Conservation (phyloP, 805 yeast genomes). For the Millerozyma acaciae region DNA sequence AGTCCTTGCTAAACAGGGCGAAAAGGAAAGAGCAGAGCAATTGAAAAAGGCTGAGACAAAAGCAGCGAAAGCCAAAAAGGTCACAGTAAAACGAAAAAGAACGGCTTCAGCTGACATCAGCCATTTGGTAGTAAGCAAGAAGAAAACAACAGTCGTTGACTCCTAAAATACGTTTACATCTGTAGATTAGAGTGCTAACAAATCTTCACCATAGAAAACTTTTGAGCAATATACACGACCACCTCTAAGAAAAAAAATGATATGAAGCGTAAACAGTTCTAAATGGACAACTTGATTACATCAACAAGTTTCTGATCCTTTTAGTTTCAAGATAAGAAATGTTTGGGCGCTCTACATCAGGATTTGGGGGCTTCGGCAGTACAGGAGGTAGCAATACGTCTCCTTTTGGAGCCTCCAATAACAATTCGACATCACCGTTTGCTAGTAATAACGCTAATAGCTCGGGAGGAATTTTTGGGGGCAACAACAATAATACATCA, state of each 20-base stretch:
- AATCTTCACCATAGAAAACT: too few species aligned
- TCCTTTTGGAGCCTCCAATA: conserved; percentile 31
- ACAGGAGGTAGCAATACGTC: conserved; percentile 24
- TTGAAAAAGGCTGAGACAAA: conserved; percentile 61
- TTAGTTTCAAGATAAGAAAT: conserved; percentile 15
- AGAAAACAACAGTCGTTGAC: too few species aligned
- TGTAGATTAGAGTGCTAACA: too few species aligned
- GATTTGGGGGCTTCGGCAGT: conserved; percentile 49
- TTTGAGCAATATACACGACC: too few species aligned
- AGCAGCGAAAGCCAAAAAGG: conserved; percentile 24
- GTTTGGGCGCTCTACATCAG: conserved; percentile 50
- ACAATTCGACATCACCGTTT: conserved; percentile 20
- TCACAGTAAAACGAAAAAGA: conserved; percentile 3
- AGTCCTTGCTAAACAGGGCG: conserved; percentile 57
- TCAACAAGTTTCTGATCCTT: neutral
- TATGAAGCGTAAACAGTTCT: too few species aligned
- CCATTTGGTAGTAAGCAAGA: conserved; percentile 9
- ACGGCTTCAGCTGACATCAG: conserved; percentile 3
- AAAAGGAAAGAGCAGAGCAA: conserved; percentile 65
- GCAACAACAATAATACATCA: conserved; percentile 16
- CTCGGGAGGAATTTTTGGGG: conserved; percentile 25
- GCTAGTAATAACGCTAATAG: conserved; percentile 17
- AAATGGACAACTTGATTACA: too few species aligned
- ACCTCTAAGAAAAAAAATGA: too few species aligned
- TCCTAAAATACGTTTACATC: too few species aligned